Base-by-base conservation (phyloP, 2,329 filamentous ascomycete species). In the Verticillium nubilum region DNA sequence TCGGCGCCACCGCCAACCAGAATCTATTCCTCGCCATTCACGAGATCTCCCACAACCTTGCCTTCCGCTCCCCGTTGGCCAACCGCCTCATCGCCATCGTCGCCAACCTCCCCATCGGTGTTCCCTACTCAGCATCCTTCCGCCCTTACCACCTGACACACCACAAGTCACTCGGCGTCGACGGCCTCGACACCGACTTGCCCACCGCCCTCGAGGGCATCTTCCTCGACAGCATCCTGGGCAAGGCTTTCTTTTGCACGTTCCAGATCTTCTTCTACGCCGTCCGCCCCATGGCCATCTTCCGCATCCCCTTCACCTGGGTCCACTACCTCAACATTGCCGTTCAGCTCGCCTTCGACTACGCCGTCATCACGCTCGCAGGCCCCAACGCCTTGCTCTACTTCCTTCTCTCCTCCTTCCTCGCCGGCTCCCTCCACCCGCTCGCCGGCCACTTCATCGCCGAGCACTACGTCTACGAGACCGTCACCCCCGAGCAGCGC, bases 211-310 rank as follows among this genome's bases (percentile, higher is more conserved):
- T 97, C 56, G 95, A 99, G 79, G 94, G 92, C 63, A 77, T 96
- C 71, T 89, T 99, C 73, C 88, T 99, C 68, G 91, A 99, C 80
- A 97, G 92, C 7, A 88, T 99, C 67, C 85, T 94, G 19, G 95
- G 95, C 73, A 99, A 99, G 78, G 89, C 95, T 66, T 99, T 99
- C 81, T 99, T 99, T 84, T 94, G 90, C 79, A 99, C 95, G 66
- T 99, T 97, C 79, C 95, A 99, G 77, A 97, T 99, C 74, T 85
- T 99, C 72, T 99, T 99, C 84, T 99, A 99, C 79, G 95, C 95
- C 68, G 76, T 99, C 56, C 91, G 95, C 17, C 95, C 95, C 62
- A 97, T 98, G 89, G 88, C 93, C 76, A 85, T 99, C 67, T 97
- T 97, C 83, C 85, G 86, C 67, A 83, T 98, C 5, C 91, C 94